These are phyloP conservation scores for Stagonosporopsis tanaceti DNA, from an alignment of 2,329 filamentous ascomycete genomes.

Conservation along the genomic window DNA sequence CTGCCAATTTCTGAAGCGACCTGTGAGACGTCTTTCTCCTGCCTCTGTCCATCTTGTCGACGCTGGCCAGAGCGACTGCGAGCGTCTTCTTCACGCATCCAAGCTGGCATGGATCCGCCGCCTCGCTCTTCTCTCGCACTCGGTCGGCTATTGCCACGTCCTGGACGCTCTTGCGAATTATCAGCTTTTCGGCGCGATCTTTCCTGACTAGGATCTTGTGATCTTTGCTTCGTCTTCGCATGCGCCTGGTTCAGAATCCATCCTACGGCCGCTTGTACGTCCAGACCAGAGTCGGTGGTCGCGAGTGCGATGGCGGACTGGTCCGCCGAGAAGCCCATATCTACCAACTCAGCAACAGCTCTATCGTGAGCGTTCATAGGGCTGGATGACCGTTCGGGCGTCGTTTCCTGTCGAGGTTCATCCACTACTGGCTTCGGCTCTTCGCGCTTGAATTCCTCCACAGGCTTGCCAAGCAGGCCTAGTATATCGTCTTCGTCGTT, in stretches of 20 bases:
- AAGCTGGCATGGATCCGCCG: conserved; percentile 61
- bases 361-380: conserved; percentile 69
- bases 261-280: conserved; percentile 86
- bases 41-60: conserved; percentile 60
- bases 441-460: conserved; percentile 57
- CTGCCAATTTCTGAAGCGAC: conserved; percentile 82
- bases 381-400: conserved; percentile 29
- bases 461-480: conserved; percentile 66
- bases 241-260: conserved; percentile 94
- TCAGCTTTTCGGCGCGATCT: conserved; percentile 36
- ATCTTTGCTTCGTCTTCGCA: conserved; percentile 78
- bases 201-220: conserved; percentile 47
- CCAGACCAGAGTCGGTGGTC: conserved; percentile 78
- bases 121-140: conserved; percentile 42
- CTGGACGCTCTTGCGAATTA: conserved; percentile 35
- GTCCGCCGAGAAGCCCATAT: conserved; percentile 91
- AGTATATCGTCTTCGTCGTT: conserved; percentile 67
- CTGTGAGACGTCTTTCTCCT: conserved; percentile 78
- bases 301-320: conserved; percentile 82
- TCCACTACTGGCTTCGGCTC: conserved; percentile 21
- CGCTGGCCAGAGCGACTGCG: conserved; percentile 59
- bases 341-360: conserved; percentile 86
- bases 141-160: conserved; percentile 34
- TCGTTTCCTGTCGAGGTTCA: conserved; percentile 10
- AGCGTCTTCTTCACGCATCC: conserved; percentile 68